Percentiles rank a stretch among this genome's conserved stretches.
These are phyloP conservation scores for Bruguiera gymnorhiza DNA, from an alignment of 345 rosid species.

Conservation along the genomic window DNA sequence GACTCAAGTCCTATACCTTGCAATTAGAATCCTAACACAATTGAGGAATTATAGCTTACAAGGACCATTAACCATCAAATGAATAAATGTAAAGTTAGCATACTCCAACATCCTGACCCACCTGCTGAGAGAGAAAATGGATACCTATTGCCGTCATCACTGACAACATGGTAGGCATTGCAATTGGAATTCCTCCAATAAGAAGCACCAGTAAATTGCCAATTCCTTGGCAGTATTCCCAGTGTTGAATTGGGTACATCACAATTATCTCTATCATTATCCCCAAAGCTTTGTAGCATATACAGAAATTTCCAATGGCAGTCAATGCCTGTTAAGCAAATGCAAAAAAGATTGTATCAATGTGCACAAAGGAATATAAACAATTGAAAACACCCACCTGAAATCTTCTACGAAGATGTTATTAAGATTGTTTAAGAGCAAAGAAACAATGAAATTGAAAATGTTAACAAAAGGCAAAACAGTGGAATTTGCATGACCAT, in stretches of 20 bases:
- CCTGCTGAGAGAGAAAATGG: slow-evolving; percentile 62
- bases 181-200: slow-evolving; percentile 64
- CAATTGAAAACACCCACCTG: no score
- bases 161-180: slow-evolving; percentile 69
- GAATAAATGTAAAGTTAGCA: background rate
- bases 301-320: no score
- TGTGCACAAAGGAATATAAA: no score
- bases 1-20: no score
- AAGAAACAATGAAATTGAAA: slow-evolving; percentile 68
- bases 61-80: slow-evolving; percentile 2
- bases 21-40: background rate
- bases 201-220: no score
- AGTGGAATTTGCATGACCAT: background rate
- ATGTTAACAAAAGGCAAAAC: slow-evolving; percentile 73
- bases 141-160: slow-evolving; percentile 74
- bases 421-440: slow-evolving; percentile 40
- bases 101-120: slow-evolving; percentile 12
- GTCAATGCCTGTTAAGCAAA: no score
- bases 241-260: no score
- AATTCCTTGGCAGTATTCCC: no score
- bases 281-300: no score
- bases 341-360: no score
- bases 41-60: background rate
- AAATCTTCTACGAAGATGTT: no score
- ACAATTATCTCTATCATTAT: no score